Conservation (phyloP, 2,329 filamentous ascomycete species). For the Basipetospora sp. region DNA sequence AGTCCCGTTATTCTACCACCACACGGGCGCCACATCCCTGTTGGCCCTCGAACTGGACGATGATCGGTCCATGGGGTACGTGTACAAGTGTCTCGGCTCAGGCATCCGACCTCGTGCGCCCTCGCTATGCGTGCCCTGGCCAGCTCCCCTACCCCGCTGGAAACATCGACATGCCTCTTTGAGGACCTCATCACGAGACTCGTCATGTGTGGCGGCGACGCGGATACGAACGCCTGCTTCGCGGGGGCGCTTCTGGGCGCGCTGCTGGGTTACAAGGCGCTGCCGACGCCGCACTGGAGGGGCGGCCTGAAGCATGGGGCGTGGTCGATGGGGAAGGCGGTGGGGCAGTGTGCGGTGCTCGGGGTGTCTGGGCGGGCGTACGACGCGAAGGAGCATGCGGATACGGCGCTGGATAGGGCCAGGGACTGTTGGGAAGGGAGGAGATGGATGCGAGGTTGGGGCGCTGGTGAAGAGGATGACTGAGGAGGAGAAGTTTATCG, state of each 20-base stretch:
- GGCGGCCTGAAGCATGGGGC: slow-evolving; percentile 28
- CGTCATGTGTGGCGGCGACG: slow-evolving; percentile 37
- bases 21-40: slow-evolving; percentile 23
- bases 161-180: slow-evolving; percentile 19
- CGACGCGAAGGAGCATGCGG: slow-evolving; percentile 20
- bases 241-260: slow-evolving; percentile 35
- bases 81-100: slow-evolving; percentile 37
- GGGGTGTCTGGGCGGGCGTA: slow-evolving; percentile 22
- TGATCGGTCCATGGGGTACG: slow-evolving; percentile 32
- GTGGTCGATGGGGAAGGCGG: slow-evolving; percentile 30
- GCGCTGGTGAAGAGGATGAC: slow-evolving; percentile 19
- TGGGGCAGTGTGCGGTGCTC: slow-evolving; percentile 23
- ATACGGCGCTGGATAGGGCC: slow-evolving; percentile 28
- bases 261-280: slow-evolving; percentile 28
- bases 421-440: slow-evolving; percentile 22
- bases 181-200: slow-evolving; percentile 33
- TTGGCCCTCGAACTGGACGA: slow-evolving; percentile 30
- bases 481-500: slow-evolving; percentile 15
- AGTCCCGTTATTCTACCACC: slow-evolving; percentile 23
- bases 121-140: slow-evolving; percentile 24
- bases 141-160: slow-evolving; percentile 8
- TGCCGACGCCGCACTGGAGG: slow-evolving; percentile 35
- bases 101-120: slow-evolving; percentile 29
- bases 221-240: slow-evolving; percentile 39
- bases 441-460: slow-evolving; percentile 22